A percentile compares a stretch with the other conserved stretches of the same genome.
Conservation (phyloP, 257 asterid species). For the Plantago elongata region DNA sequence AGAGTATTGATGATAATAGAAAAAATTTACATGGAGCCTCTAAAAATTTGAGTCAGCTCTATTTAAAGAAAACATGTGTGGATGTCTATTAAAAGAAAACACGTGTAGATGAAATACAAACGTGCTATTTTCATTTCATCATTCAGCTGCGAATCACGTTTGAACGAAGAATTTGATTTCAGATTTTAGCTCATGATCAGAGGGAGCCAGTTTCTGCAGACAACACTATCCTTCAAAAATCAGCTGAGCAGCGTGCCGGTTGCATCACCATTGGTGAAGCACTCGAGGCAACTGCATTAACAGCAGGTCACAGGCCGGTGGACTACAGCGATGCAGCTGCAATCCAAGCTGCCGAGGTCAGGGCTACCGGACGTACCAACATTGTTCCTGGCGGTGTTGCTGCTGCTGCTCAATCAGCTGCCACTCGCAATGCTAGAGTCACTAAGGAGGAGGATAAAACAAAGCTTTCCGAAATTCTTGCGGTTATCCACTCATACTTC, state of each 20-base stretch:
- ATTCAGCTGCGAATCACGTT: neutral
- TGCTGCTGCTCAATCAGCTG: slow-evolving; percentile 97
- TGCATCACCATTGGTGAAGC: slow-evolving; percentile 93
- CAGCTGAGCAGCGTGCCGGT: slow-evolving; percentile 31
- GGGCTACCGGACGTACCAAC: slow-evolving; percentile 93
- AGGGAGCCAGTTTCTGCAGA: slow-evolving; percentile 17
- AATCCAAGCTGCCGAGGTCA: slow-evolving; percentile 94
- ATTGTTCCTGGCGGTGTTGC: slow-evolving; percentile 97
- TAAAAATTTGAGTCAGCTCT: no score
- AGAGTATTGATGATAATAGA: no score
- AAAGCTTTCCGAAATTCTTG: slow-evolving; percentile 64
- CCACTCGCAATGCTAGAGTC: slow-evolving; percentile 82
- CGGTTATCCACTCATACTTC: slow-evolving; percentile 27
- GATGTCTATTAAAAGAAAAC: no score
- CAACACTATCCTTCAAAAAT: slow-evolving; percentile 16
- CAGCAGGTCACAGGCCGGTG: slow-evolving; percentile 82
- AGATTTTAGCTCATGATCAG: slow-evolving; percentile 15
- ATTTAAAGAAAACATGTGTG: no score
- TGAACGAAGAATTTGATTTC: neutral
- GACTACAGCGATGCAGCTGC: slow-evolving; percentile 97
- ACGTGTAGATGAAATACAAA: neutral
- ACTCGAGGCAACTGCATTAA: slow-evolving; percentile 84
- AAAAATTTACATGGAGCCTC: no score
- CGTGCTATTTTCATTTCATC: neutral
- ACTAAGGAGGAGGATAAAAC: slow-evolving; percentile 86